phyloP scores from a whole-genome alignment of 768 basidiomycete species.

The Mycena belliarum region DNA sequence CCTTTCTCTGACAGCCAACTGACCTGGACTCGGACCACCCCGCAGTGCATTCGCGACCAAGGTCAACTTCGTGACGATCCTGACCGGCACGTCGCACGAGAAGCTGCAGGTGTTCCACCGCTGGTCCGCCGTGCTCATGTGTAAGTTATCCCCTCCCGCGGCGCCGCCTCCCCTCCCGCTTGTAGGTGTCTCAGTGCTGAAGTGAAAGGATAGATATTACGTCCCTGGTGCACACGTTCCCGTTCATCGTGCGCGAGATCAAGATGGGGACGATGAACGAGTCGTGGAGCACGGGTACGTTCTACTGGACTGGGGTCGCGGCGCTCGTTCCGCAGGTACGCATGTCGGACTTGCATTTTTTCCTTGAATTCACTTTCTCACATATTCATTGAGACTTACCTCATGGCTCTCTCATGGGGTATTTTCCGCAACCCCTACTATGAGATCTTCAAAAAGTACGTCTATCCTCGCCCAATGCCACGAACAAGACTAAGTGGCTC shows the following conservation, averaged over 20 bases:
- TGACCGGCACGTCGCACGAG: slow-evolving; percentile 35
- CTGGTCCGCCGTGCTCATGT: slow-evolving; percentile 35
- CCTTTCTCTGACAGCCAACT: too few relatives aligned
- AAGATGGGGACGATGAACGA: slow-evolving; percentile 24
- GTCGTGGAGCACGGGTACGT: slow-evolving; percentile 14
- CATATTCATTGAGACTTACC: slow-evolving; percentile 24
- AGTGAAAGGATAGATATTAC: slow-evolving; percentile 26
- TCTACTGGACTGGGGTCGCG: slow-evolving; percentile 34
- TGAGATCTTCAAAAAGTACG: slow-evolving; percentile 34
- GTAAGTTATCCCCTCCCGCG: too few relatives aligned
- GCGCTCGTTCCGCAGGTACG: slow-evolving; percentile 32
- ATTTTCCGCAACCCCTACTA: slow-evolving; percentile 31
- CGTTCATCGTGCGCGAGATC: slow-evolving; percentile 31
- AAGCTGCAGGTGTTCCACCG: slow-evolving; percentile 38
- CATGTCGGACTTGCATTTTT: background rate
- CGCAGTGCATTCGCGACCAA: slow-evolving; percentile 34
- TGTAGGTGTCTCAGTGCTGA: too few relatives aligned
- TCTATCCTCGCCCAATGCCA: background rate
- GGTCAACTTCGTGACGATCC: slow-evolving; percentile 30
- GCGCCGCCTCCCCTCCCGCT: background rate
- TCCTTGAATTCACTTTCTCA: background rate
- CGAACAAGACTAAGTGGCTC: too few relatives aligned
- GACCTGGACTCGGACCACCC: background rate
- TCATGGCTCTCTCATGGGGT: slow-evolving; percentile 31
- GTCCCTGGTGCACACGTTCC: slow-evolving; percentile 34